Percentiles rank a stretch among this genome's conserved stretches.
phyloP scores from a whole-genome alignment of 148 eudicot species.

The Rhododendron mucronatum region DNA sequence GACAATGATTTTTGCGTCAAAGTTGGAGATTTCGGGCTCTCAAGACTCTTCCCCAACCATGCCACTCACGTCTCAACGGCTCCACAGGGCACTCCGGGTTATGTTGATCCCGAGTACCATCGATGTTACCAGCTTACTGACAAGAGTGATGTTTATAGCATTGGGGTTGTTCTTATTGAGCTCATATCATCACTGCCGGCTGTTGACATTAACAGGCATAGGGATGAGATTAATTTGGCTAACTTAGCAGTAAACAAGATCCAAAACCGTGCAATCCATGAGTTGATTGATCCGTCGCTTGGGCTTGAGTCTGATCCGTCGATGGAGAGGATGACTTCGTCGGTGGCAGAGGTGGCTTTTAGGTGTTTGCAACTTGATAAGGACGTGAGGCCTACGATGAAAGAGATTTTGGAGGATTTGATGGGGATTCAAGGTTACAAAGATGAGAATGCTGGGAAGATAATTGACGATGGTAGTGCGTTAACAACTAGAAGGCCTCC shows the following conservation, averaged over 20 bases:
- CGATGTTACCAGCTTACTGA: slow-evolving; percentile 51
- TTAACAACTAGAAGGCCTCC: slow-evolving; percentile 4
- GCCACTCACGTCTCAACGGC: too few relatives aligned
- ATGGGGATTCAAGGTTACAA: slow-evolving; percentile 5
- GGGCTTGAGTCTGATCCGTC: slow-evolving; percentile 24
- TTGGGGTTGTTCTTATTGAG: slow-evolving; percentile 61
- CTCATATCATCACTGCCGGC: slow-evolving; percentile 54
- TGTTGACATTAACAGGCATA: slow-evolving; percentile 38
- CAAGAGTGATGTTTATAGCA: slow-evolving; percentile 61
- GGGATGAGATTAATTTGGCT: slow-evolving; percentile 46
- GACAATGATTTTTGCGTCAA: too few relatives aligned
- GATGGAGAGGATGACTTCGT: slow-evolving; percentile 21
- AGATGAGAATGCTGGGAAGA: not conserved
- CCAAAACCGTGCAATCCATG: slow-evolving; percentile 11
- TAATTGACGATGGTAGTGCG: not conserved
- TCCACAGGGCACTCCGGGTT: too few relatives aligned
- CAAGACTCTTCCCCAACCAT: too few relatives aligned
- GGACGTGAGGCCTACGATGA: slow-evolving; percentile 33
- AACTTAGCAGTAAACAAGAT: slow-evolving; percentile 38
- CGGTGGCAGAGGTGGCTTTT: slow-evolving; percentile 33
- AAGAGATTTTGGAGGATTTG: slow-evolving; percentile 18
- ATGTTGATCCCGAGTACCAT: slow-evolving; percentile 56
- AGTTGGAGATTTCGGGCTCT: too few relatives aligned
- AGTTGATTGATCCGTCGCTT: slow-evolving; percentile 27
- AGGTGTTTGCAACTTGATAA: slow-evolving; percentile 27